Conservation (phyloP, 1,284 basidiomycete genomes). For the Puccinia hordei region DNA sequence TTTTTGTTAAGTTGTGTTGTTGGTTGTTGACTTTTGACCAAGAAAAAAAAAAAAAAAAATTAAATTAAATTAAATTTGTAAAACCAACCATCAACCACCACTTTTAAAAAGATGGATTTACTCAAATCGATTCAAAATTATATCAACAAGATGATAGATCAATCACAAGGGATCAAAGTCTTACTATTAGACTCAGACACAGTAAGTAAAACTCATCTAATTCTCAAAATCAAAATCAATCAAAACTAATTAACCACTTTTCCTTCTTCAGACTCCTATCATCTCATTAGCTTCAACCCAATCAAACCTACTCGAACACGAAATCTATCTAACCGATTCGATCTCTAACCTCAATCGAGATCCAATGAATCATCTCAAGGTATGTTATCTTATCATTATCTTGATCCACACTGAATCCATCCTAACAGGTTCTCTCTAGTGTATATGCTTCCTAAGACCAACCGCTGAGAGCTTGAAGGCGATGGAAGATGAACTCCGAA, state of each 20-base stretch:
- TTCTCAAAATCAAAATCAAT: neutral
- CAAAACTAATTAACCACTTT: conserved; percentile 7
- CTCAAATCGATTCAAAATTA: conserved; percentile 93
- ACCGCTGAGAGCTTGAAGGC: conserved; percentile 78
- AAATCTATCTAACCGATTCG: conserved; percentile 95
- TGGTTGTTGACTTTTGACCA: neutral
- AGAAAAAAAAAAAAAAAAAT: too few species aligned
- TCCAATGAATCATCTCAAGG: conserved; percentile 46
- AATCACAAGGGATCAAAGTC: conserved; percentile 92
- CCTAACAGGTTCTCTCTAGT: conserved; percentile 65
- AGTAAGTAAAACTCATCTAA: neutral
- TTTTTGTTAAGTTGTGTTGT: too few species aligned
- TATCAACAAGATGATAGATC: conserved; percentile 83
- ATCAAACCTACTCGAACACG: conserved; percentile 87
- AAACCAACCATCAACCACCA: neutral
- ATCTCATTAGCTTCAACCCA: conserved; percentile 94
- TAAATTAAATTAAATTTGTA: too few species aligned
- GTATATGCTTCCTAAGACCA: conserved; percentile 86
- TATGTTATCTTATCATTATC: neutral
- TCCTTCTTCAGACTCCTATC: conserved; percentile 80
- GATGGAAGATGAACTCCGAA: conserved; percentile 77
- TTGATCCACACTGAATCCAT: too few species aligned
- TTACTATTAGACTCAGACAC: conserved; percentile 74
- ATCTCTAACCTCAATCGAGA: conserved; percentile 78
- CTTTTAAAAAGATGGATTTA: conserved; percentile 79